Conservation (phyloP, 2,329 filamentous ascomycete species). For the Mariannaea elegans region DNA sequence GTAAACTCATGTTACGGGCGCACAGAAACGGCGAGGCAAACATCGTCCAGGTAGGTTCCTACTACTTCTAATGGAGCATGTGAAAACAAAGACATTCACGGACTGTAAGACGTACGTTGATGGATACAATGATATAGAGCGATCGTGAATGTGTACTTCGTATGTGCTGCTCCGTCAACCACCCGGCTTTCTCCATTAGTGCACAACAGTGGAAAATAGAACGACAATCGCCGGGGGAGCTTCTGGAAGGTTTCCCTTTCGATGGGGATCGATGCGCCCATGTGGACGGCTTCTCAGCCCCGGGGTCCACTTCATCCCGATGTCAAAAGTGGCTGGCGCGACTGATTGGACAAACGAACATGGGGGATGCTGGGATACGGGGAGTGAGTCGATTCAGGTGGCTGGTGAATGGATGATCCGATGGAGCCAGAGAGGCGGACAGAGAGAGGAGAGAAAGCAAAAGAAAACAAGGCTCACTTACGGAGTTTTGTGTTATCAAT, state of each 20-base stretch:
- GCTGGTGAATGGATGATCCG: not conserved
- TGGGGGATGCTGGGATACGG: not conserved
- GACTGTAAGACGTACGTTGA: not conserved
- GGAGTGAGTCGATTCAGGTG: slow-evolving; percentile 5
- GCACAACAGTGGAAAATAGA: not conserved
- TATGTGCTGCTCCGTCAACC: slow-evolving; percentile 5
- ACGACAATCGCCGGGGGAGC: not conserved
- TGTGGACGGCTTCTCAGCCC: not conserved
- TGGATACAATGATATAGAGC: not conserved
- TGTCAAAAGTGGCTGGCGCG: not conserved
- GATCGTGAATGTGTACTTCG: not conserved
- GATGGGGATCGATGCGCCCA: not conserved
- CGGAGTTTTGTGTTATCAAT: too few relatives aligned
- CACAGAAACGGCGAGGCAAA: slow-evolving; percentile 4
- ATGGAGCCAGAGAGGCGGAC: not conserved
- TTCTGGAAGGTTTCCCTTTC: slow-evolving; percentile 12
- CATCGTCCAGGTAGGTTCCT: not conserved
- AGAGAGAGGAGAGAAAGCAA: not conserved
- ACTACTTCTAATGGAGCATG: not conserved
- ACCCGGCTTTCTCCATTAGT: not conserved
- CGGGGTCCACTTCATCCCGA: not conserved
- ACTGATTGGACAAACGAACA: not conserved
- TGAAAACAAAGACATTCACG: not conserved
- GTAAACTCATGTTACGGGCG: slow-evolving; percentile 3
- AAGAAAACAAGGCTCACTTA: too few relatives aligned